Evolutionary conservation across 768 basidiomycete genomes (phyloP).

Genomic region (Leucosporidium scottii): DNA sequence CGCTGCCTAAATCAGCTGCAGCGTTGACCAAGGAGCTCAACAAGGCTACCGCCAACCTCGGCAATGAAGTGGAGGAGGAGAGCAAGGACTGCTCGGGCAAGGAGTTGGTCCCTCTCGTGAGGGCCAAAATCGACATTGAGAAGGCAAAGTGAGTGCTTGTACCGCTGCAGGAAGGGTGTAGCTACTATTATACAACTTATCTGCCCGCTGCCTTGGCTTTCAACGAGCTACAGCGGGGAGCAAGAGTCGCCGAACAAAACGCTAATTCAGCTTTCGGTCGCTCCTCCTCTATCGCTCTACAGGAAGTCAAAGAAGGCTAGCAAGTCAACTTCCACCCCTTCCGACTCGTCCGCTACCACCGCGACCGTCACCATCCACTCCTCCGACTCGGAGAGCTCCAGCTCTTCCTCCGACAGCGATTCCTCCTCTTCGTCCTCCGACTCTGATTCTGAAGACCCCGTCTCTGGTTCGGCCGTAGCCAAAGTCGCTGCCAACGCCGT

Average conservation of each 20-base stretch:
- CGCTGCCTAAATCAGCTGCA: conserved; percentile 31
- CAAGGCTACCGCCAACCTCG: background rate
- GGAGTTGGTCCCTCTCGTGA: conserved; percentile 24
- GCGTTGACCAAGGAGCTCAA: conserved; percentile 31
- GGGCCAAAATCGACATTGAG: conserved; percentile 11
- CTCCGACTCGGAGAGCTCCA: background rate
- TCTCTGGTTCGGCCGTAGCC: background rate
- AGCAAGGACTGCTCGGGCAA: background rate
- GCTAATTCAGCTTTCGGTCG: too few relatives aligned
- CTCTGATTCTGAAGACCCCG: conserved; percentile 29
- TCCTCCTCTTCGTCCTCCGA: conserved; percentile 33
- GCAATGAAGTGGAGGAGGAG: conserved; percentile 1
- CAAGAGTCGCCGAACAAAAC: too few relatives aligned
- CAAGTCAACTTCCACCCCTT: background rate
- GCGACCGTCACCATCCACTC: background rate
- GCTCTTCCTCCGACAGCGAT: background rate
- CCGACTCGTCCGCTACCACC: background rate
- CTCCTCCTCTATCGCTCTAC: background rate
- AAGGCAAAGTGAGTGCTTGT: conserved; percentile 12
- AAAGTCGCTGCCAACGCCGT: conserved; percentile 4
- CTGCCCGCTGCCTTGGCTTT: background rate
- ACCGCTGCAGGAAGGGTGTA: too few relatives aligned
- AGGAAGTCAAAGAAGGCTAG: background rate
- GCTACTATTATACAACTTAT: background rate
- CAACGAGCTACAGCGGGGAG: background rate